These are phyloP conservation scores for Magnaporthiopsis rhizophila DNA, from an alignment of 2,329 filamentous ascomycete species.

Conservation along the genomic window DNA sequence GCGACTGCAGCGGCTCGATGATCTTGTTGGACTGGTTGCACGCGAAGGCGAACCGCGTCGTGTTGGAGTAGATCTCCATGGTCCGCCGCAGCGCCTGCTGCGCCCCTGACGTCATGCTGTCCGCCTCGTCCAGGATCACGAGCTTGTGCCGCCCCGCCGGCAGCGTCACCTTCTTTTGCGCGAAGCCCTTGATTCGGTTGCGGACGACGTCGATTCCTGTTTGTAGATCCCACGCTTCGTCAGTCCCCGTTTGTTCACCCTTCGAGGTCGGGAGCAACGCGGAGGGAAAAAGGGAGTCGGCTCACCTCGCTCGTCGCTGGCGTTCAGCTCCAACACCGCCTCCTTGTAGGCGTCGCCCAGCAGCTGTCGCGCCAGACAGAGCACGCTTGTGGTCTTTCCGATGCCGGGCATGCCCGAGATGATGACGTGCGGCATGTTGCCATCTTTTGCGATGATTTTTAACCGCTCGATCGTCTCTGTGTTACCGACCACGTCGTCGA, in stretches of 20 bases:
- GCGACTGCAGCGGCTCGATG: constrained; percentile 95
- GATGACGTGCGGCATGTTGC: constrained; percentile 98
- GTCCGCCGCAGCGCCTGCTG: constrained; percentile 91
- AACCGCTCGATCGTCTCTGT: constrained; percentile 94
- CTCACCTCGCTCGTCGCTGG: constrained; percentile 81
- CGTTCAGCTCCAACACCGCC: constrained; percentile 92
- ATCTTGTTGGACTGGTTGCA: constrained; percentile 99
- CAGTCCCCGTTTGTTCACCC: neutral
- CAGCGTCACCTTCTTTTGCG: constrained; percentile 96
- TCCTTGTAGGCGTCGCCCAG: constrained; percentile 94
- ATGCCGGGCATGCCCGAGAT: constrained; percentile 99
- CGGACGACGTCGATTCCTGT: constrained; percentile 91
- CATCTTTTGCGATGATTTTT: constrained; percentile 97
- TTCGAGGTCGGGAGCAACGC: neutral
- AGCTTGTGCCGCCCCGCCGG: constrained; percentile 88
- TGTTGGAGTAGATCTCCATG: constrained; percentile 98
- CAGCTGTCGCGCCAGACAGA: constrained; percentile 86
- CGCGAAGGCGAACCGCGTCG: constrained; percentile 93
- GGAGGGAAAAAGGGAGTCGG: neutral
- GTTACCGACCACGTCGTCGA: constrained; percentile 96
- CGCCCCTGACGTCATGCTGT: constrained; percentile 95
- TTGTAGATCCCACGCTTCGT: neutral
- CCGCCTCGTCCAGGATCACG: constrained; percentile 94
- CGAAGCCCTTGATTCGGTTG: constrained; percentile 96
- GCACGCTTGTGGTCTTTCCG: constrained; percentile 92